phyloP scores from a whole-genome alignment of 2,329 filamentous ascomycete species.

The Chrysosporium keratinophilum region DNA sequence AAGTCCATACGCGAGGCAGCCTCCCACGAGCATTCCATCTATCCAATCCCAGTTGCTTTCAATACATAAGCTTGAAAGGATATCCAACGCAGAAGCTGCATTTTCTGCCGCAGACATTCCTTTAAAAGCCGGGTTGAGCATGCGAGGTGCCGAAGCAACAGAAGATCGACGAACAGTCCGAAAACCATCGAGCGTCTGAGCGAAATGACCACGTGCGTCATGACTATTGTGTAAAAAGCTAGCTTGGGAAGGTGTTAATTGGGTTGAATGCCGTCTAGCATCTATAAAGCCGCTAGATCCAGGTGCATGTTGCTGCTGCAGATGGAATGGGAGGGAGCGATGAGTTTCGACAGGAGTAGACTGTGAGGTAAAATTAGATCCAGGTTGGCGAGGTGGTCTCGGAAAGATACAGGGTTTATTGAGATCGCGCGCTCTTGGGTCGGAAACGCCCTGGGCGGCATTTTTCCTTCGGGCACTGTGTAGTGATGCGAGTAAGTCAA shows the following conservation, averaged over 20 bases:
- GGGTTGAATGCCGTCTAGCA: slow-evolving; percentile 12
- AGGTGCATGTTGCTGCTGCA: slow-evolving; percentile 10
- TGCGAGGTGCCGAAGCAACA: slow-evolving; percentile 26
- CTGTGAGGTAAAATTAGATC: slow-evolving; percentile 25
- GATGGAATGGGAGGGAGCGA: slow-evolving; percentile 4
- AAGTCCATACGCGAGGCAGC: slow-evolving; percentile 82
- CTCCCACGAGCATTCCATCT: slow-evolving; percentile 82
- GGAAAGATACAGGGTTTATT: slow-evolving; percentile 51
- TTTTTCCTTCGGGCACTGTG: slow-evolving; percentile 43
- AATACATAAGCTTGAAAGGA: slow-evolving; percentile 63
- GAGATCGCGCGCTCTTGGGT: slow-evolving; percentile 35
- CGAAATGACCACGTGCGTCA: slow-evolving; percentile 17
- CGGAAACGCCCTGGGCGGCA: slow-evolving; percentile 38
- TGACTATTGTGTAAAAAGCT: slow-evolving; percentile 11
- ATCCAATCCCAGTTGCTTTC: slow-evolving; percentile 80
- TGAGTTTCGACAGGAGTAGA: slow-evolving; percentile 5
- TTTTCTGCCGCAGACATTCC: slow-evolving; percentile 41
- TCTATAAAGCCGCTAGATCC: slow-evolving; percentile 5
- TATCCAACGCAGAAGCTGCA: slow-evolving; percentile 58
- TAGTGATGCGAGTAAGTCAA: slow-evolving; percentile 57
- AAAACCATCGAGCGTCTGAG: slow-evolving; percentile 24
- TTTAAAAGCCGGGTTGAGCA: slow-evolving; percentile 25
- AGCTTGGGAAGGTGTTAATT: slow-evolving; percentile 15
- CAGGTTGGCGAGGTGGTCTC: slow-evolving; percentile 49
- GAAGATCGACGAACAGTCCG: slow-evolving; percentile 27